These are phyloP conservation scores for Ammopiptanthus mongolicus DNA, from an alignment of 306 rosid species.

Conservation along the genomic window DNA sequence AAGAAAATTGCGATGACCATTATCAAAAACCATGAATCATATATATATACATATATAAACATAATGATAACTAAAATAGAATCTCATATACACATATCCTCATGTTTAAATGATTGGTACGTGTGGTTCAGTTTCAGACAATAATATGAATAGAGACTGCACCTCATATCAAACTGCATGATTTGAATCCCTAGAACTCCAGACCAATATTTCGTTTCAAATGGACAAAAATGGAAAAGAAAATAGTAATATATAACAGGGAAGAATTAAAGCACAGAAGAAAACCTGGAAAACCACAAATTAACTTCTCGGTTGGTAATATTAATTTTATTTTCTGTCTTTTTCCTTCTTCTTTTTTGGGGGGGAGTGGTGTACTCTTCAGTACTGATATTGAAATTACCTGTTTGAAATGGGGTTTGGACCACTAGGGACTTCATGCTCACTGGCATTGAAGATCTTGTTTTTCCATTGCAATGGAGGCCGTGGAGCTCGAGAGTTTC, in stretches of 20 bases:
- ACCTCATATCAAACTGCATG: constrained; percentile 34
- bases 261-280: background rate
- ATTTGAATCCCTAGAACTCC: constrained; percentile 23
- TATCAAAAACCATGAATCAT: constrained; percentile 19
- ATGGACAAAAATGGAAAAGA: constrained; percentile 3
- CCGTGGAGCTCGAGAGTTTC: constrained; percentile 15
- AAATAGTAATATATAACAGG: background rate
- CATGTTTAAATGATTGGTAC: constrained; percentile 46
- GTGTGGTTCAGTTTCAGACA: constrained; percentile 27
- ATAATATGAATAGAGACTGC: constrained; percentile 34
- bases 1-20: constrained; percentile 20
- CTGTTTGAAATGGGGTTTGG: constrained; percentile 90
- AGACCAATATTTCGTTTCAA: constrained; percentile 1
- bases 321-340: background rate
- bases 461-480: constrained; percentile 41
- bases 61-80: constrained; percentile 28
- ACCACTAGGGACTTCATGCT: constrained; percentile 89
- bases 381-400: constrained; percentile 33
- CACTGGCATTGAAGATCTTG: constrained; percentile 46
- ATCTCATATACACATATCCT: constrained; percentile 44
- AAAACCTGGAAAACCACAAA: constrained; percentile 23
- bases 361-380: background rate
- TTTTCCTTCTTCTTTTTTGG: background rate
- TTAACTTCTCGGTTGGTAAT: background rate
- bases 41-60: constrained; percentile 14